Evolutionary conservation across 345 rosid species (phyloP).

Genomic region (Pugionium dolabratum): DNA sequence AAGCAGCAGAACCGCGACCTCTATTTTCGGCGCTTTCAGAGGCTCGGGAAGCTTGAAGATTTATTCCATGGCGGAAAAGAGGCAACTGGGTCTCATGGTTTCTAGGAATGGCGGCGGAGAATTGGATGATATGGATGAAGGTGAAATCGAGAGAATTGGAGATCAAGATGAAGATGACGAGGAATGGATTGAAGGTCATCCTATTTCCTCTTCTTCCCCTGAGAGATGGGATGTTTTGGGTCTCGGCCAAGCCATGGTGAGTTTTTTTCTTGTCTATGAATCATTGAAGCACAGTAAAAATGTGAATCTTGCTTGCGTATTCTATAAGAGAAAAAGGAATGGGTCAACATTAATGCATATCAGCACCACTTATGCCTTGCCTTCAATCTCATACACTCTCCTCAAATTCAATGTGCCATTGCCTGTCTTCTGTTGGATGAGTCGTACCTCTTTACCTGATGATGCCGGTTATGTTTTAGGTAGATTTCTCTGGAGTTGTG

Average conservation of each 20-base stretch:
- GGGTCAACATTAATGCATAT: too few relatives aligned
- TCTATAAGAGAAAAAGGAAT: too few relatives aligned
- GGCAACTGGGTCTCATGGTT: slow-evolving; percentile 39
- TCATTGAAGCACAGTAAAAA: neutral
- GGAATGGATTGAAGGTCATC: slow-evolving; percentile 33
- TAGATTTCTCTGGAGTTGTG: slow-evolving; percentile 90
- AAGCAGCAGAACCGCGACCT: slow-evolving; percentile 32
- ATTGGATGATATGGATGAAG: slow-evolving; percentile 42
- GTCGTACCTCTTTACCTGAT: neutral
- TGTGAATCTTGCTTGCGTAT: too few relatives aligned
- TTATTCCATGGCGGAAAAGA: slow-evolving; percentile 43
- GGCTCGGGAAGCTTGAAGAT: slow-evolving; percentile 27
- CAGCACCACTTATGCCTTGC: too few relatives aligned
- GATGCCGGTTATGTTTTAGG: slow-evolving; percentile 48
- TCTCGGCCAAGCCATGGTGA: slow-evolving; percentile 97
- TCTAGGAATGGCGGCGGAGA: slow-evolving; percentile 41
- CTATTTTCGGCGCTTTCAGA: slow-evolving; percentile 29
- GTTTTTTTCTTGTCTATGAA: neutral
- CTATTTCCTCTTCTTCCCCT: slow-evolving; percentile 49
- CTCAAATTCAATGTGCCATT: neutral
- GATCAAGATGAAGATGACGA: slow-evolving; percentile 48
- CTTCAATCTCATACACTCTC: neutral
- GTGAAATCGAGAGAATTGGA: slow-evolving; percentile 44
- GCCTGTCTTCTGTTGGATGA: neutral
- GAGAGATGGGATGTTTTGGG: slow-evolving; percentile 93